Base-by-base conservation (phyloP, 768 basidiomycete species). In the Suillus lakei region DNA sequence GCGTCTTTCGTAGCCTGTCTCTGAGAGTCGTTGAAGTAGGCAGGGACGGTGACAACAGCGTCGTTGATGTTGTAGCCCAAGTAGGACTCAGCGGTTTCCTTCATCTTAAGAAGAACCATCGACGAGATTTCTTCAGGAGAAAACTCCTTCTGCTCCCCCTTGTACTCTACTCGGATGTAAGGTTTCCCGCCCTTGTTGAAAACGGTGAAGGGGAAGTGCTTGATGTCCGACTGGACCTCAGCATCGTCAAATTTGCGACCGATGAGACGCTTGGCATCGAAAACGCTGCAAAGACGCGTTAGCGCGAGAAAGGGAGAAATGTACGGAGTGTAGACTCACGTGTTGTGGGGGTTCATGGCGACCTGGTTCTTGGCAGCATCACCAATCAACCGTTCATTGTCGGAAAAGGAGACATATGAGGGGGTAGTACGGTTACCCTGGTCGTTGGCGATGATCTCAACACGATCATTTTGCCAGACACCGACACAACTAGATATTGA, bases 401-500 rank as follows among this genome's bases (percentile, higher is more conserved):
- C 93, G 69, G 93, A 92, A 85, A 97, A 97, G 60, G 96, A 90
- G 80, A 98, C 96, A 78, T 96, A 97, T 9, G 96, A 97, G 18
- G 96, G 95, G 8, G 95, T 97, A 10, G 96, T 97, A 64, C 95
- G 91, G 84, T 97, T 94, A 77, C 93, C 92, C 84, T 94, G 93
- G 80, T 95, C 92, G 74, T 95, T 95, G 81, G 92, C 92, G 77
- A 98, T 98, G 84, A 98, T 98, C 83, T 98, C 96, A 70, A 98
- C 96, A 77, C 96, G 93, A 84, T 99, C 97, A 75, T 98, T 96
- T 86, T 96, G 94, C 96, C 96, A 99, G 68, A 99, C 96, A 86
- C 93, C 97, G 73, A 98, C 97, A 80, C 96, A 98, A n/a, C 93
- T 96, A 77, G 34, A 66, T 62, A 74, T 54, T 56, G 32, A 66